Evolutionary conservation across 768 basidiomycete genomes (phyloP).

Genomic region (Botryobasidium botryosum): DNA sequence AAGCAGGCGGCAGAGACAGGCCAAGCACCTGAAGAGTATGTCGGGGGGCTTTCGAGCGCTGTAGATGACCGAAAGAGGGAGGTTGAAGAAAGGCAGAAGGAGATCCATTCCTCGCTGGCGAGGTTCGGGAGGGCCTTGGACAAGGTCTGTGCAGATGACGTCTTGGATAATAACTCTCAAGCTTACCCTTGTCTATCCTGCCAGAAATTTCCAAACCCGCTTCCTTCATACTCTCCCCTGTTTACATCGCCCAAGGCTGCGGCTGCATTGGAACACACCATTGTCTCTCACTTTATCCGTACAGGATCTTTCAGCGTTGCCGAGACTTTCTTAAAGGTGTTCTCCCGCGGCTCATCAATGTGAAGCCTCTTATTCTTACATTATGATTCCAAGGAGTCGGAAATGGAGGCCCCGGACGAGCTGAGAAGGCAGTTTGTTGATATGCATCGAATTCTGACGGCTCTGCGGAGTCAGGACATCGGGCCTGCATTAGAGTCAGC

Average conservation of each 20-base stretch:
- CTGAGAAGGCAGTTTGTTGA: slow-evolving; percentile 43
- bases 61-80: slow-evolving; percentile 67
- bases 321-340: slow-evolving; percentile 53
- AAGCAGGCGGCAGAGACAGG: slow-evolving; percentile 36
- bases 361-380: background rate
- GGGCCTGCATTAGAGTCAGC: slow-evolving; percentile 62
- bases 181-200: background rate
- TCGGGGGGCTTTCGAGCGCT: slow-evolving; percentile 34
- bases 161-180: slow-evolving; percentile 2
- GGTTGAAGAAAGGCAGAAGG: slow-evolving; percentile 77
- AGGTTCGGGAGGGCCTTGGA: slow-evolving; percentile 77
- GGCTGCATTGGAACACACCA: slow-evolving; percentile 45
- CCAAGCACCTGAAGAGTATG: slow-evolving; percentile 30
- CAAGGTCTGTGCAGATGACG: slow-evolving; percentile 53
- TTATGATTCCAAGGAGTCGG: slow-evolving; percentile 44
- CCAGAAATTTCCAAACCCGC: slow-evolving; percentile 39
- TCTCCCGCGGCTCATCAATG: slow-evolving; percentile 12
- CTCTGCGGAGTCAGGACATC: slow-evolving; percentile 49
- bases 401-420: slow-evolving; percentile 35
- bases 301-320: slow-evolving; percentile 70
- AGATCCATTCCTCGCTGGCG: slow-evolving; percentile 59
- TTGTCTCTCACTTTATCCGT: slow-evolving; percentile 61
- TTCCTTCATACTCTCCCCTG: slow-evolving; percentile 46
- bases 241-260: slow-evolving; percentile 46
- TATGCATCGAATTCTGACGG: slow-evolving; percentile 53